phyloP scores from a whole-genome alignment of 352 stramenopile genomes.

The Globisporangium nagaii region DNA sequence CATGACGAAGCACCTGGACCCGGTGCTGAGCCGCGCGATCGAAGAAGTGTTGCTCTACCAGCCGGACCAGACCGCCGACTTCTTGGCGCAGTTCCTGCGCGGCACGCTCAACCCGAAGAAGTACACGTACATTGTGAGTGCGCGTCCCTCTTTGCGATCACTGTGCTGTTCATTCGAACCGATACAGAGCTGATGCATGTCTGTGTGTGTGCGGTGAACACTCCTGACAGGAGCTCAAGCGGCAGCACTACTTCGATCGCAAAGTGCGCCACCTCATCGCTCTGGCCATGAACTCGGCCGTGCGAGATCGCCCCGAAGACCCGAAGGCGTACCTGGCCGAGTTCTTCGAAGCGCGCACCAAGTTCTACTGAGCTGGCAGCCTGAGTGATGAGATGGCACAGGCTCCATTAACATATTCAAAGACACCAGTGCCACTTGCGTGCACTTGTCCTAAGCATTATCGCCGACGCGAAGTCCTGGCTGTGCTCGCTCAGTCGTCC shows the following conservation, averaged over 20 bases:
- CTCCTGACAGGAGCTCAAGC: constrained; percentile 42
- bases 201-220: too few relatives aligned
- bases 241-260: constrained; percentile 69
- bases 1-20: constrained; percentile 61
- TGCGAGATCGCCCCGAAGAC: constrained; percentile 59
- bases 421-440: too few relatives aligned
- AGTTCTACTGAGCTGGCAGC: constrained; percentile 57
- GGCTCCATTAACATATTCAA: background rate
- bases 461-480: too few relatives aligned
- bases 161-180: background rate
- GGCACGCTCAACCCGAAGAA: constrained; percentile 66
- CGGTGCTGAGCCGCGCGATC: constrained; percentile 50
- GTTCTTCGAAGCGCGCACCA: constrained; percentile 64
- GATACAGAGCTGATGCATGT: too few relatives aligned
- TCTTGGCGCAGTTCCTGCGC: constrained; percentile 56
- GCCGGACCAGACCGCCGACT: constrained; percentile 65
- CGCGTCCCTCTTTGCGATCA: background rate
- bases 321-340: constrained; percentile 45
- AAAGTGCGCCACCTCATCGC: constrained; percentile 72
- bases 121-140: constrained; percentile 65
- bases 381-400: too few relatives aligned
- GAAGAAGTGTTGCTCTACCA: constrained; percentile 73
- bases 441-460: too few relatives aligned
- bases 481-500: constrained; percentile 26
- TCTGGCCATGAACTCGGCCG: constrained; percentile 49